Percentiles rank a stretch among this genome's conserved stretches.
These are phyloP conservation scores for Kluyveromyces siamensis DNA, from an alignment of 805 yeast genomes.

Conservation along the genomic window DNA sequence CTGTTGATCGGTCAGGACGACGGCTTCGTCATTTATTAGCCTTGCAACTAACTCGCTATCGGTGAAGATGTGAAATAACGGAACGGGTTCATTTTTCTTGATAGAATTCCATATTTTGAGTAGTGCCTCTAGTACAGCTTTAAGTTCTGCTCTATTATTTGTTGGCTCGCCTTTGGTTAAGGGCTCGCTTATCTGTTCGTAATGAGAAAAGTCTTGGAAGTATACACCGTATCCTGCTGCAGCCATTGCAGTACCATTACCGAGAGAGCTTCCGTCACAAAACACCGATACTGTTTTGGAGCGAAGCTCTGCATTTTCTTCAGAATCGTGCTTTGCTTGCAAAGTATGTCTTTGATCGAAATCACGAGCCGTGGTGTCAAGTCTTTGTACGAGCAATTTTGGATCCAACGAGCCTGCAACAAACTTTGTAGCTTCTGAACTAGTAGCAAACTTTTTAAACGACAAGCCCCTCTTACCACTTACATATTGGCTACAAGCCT, in stretches of 20 bases:
- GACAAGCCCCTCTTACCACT: conserved; percentile 31
- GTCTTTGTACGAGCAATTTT: conserved; percentile 6
- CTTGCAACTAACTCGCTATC: conserved; percentile 67
- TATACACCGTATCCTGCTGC: conserved; percentile 65
- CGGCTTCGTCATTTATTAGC: conserved; percentile 47
- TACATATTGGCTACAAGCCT: conserved; percentile 24
- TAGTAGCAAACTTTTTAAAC: conserved; percentile 34
- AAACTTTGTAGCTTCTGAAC: conserved; percentile 28
- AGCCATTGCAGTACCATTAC: conserved; percentile 39
- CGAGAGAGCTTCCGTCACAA: conserved; percentile 72
- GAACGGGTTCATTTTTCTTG: conserved; percentile 9
- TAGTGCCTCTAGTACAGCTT: conserved; percentile 55
- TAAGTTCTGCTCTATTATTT: conserved; percentile 73
- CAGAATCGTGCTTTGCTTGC: neutral
- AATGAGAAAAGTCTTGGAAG: conserved; percentile 44
- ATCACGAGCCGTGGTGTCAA: conserved; percentile 9
- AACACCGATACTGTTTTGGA: conserved; percentile 31
- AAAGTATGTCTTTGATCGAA: conserved; percentile 10
- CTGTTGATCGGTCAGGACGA: conserved; percentile 15
- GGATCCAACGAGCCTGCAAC: conserved; percentile 8
- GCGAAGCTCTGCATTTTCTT: neutral
- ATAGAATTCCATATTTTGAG: conserved; percentile 28
- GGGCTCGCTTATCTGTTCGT: conserved; percentile 45
- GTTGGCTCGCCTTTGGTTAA: conserved; percentile 47
- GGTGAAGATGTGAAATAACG: conserved; percentile 40